A percentile compares a stretch with the other conserved stretches of the same genome.
Conservation (phyloP, 192 early-diverging fungal species). For the Rhizophagus clarus region DNA sequence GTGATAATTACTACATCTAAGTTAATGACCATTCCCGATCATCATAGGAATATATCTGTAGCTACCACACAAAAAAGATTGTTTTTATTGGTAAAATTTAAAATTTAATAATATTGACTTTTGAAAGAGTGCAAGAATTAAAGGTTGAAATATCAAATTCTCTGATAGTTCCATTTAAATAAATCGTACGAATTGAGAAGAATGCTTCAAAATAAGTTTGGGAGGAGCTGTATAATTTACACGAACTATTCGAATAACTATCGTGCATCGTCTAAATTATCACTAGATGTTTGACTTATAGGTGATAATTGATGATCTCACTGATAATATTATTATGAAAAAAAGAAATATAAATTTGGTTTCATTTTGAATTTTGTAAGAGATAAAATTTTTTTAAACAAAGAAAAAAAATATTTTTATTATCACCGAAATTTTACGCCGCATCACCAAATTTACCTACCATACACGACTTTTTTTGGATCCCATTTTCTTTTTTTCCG, state of each 20-base stretch:
- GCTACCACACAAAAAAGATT: background rate
- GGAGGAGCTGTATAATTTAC: background rate
- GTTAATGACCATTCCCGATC: background rate
- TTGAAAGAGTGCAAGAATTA: background rate
- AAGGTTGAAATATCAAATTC: background rate
- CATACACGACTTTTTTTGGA: too few species aligned
- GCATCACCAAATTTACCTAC: too few species aligned
- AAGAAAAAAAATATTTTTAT: too few species aligned
- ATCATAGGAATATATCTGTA: background rate
- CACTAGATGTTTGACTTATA: too few species aligned
- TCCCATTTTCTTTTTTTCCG: too few species aligned
- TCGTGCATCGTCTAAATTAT: background rate
- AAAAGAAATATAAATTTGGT: too few species aligned
- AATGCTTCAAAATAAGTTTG: background rate
- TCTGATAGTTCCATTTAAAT: background rate
- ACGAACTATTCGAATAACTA: background rate
- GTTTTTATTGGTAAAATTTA: background rate
- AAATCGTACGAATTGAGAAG: background rate
- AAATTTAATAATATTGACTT: background rate
- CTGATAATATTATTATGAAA: too few species aligned
- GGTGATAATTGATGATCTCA: too few species aligned
- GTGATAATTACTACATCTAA: background rate
- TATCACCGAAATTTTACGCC: too few species aligned
- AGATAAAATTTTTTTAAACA: too few species aligned
- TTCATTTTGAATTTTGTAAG: too few species aligned